These are phyloP conservation scores for Besnoitia besnoiti DNA, from an alignment of 169 alveolate species.

Conservation along the genomic window DNA sequence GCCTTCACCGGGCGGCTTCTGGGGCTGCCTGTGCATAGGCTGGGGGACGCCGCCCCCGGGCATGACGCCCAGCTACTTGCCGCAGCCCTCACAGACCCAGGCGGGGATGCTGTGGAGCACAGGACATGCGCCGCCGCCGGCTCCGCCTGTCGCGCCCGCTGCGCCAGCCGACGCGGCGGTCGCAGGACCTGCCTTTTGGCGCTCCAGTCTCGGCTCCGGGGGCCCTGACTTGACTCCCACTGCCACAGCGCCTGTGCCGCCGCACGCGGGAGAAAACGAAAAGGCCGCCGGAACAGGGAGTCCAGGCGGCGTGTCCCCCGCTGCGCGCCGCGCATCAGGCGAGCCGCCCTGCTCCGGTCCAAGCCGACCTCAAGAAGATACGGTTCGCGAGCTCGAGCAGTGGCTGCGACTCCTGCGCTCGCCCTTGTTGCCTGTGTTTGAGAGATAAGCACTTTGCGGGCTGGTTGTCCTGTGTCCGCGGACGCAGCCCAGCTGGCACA, in stretches of 20 bases:
- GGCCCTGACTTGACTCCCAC: background rate
- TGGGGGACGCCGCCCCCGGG: background rate
- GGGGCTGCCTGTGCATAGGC: background rate
- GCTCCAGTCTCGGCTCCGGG: background rate
- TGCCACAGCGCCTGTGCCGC: background rate
- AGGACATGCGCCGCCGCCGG: background rate
- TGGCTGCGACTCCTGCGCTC: background rate
- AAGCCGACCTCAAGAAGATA: background rate
- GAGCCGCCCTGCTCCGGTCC: background rate
- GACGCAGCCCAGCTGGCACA: too few relatives aligned
- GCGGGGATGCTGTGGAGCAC: background rate
- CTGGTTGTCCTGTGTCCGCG: too few relatives aligned
- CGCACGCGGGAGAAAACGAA: background rate
- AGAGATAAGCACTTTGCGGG: too few relatives aligned
- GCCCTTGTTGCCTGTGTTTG: background rate
- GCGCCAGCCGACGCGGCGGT: background rate
- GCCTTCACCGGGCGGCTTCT: background rate
- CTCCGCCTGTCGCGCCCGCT: background rate
- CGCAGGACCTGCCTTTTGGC: background rate
- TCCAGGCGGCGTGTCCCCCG: background rate
- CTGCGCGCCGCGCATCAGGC: background rate
- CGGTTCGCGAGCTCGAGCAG: background rate
- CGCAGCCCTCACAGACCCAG: background rate
- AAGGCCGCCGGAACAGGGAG: background rate
- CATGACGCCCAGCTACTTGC: background rate